Conservation (phyloP, 2,329 filamentous ascomycete genomes). For the Penicillium fuscoglaucum region DNA sequence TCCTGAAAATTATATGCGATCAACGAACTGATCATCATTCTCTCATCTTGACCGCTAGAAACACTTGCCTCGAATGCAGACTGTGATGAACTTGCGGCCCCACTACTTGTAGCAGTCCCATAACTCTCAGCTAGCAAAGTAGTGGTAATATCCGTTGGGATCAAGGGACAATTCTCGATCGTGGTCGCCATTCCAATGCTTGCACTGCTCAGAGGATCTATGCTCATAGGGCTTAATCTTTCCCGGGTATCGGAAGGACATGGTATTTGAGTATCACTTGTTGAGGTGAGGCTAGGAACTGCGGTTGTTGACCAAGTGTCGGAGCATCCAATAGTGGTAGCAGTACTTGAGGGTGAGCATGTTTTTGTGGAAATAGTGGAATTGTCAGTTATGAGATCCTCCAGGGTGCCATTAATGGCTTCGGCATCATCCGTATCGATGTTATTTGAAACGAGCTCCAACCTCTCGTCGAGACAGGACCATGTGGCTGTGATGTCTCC, state of each 20-base stretch:
- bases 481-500: not conserved
- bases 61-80: not conserved
- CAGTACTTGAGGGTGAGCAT: not conserved
- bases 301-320: not conserved
- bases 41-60: not conserved
- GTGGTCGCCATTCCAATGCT: not conserved
- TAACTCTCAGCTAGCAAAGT: not conserved
- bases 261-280: not conserved
- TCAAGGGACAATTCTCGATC: not conserved
- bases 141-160: not conserved
- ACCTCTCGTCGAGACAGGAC: not conserved
- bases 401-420: not conserved
- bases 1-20: not conserved
- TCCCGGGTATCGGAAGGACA: not conserved
- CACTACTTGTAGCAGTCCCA: not conserved
- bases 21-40: not conserved
- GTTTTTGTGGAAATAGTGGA: not conserved
- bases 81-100: not conserved
- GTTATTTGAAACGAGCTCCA: not conserved
- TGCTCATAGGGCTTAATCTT: not conserved
- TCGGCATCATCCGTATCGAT: not conserved
- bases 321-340: not conserved
- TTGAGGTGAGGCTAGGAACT: not conserved
- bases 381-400: not conserved
- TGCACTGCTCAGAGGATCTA: not conserved